A percentile compares a stretch with the other conserved stretches of the same genome.
phyloP scores from a whole-genome alignment of 176 grass and related monocot genomes.

The Paspalum notatum region DNA sequence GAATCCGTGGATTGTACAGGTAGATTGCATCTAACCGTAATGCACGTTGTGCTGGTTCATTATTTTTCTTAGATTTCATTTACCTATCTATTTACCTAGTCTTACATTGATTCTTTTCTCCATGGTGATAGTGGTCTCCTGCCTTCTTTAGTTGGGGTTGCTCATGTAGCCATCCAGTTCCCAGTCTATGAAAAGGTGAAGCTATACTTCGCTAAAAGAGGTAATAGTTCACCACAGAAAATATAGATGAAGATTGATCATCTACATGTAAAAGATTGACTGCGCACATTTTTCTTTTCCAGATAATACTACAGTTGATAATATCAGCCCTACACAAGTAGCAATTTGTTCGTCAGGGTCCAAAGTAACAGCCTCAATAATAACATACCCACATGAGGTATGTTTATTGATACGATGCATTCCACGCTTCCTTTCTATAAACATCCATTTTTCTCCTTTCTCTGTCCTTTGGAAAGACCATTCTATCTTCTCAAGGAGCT shows the following conservation, averaged over 20 bases:
- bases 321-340: constrained; percentile 58
- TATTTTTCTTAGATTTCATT: constrained; percentile 26
- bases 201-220: constrained; percentile 67
- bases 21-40: constrained; percentile 38
- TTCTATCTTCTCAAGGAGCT: neutral
- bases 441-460: neutral
- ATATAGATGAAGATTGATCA: constrained; percentile 1
- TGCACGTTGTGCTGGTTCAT: neutral
- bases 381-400: constrained; percentile 98
- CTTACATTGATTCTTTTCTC: constrained; percentile 42
- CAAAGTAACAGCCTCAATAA: constrained; percentile 76
- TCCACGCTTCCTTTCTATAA: neutral
- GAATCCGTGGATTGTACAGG: constrained; percentile 81
- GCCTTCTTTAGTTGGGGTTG: constrained; percentile 86
- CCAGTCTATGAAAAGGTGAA: constrained; percentile 82
- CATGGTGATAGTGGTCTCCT: constrained; percentile 64
- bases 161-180: constrained; percentile 86
- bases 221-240: constrained; percentile 41
- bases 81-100: constrained; percentile 10
- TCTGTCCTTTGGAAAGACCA: constrained; percentile 10
- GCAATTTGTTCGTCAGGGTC: constrained; percentile 81
- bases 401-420: constrained; percentile 13
- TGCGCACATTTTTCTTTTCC: constrained; percentile 21
- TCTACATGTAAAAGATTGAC: constrained; percentile 20
- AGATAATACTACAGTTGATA: constrained; percentile 85